Conservation (phyloP, 768 basidiomycete species). For the Collybia sordida region DNA sequence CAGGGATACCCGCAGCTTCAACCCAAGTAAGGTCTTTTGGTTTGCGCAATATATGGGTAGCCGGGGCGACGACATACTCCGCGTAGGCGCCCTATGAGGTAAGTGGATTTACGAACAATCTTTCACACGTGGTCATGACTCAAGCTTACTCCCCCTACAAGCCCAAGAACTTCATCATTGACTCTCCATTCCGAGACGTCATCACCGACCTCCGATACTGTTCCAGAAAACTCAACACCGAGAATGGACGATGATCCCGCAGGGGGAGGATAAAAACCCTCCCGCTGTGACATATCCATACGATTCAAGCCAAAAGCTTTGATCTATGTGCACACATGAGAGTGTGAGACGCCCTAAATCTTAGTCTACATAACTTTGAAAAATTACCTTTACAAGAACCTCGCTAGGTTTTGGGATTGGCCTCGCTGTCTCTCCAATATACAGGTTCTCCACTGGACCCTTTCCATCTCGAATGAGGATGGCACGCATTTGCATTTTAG, state of each 20-base stretch:
- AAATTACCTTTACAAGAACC: constrained; percentile 78
- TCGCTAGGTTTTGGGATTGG: constrained; percentile 58
- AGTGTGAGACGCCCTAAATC: not conserved
- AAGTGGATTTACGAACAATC: constrained; percentile 6
- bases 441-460: constrained; percentile 76
- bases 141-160: constrained; percentile 70
- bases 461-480: constrained; percentile 74
- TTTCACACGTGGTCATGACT: not conserved
- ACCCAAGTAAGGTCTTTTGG: constrained; percentile 74
- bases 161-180: constrained; percentile 76
- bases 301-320: constrained; percentile 88
- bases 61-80: constrained; percentile 71
- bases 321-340: constrained; percentile 40
- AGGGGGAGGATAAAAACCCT: constrained; percentile 76
- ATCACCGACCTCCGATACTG: constrained; percentile 52
- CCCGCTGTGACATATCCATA: constrained; percentile 77
- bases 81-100: constrained; percentile 80
- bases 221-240: constrained; percentile 86
- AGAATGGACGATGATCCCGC: constrained; percentile 73
- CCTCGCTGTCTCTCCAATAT: constrained; percentile 68
- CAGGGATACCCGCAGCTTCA: constrained; percentile 86
- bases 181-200: constrained; percentile 53
- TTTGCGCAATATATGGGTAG: constrained; percentile 72
- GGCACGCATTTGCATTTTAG: constrained; percentile 59
- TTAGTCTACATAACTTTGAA: not conserved